Conservation (phyloP, 148 eudicot species). For the Camellia lanceoleosa region DNA sequence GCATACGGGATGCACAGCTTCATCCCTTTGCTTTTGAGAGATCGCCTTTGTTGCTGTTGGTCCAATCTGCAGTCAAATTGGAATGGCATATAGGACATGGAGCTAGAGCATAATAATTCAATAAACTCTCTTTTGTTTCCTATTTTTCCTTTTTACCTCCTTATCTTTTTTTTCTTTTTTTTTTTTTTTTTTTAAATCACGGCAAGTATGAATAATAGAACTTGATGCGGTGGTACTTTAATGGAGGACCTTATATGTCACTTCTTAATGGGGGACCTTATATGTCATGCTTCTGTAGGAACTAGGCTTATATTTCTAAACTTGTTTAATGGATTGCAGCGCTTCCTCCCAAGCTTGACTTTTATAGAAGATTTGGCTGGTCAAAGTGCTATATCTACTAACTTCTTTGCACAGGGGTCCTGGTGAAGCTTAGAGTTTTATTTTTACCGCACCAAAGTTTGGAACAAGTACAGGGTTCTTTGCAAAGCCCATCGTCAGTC, state of each 20-base stretch:
- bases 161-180: neutral
- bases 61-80: conserved; percentile 90
- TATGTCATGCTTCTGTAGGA: conserved; percentile 39
- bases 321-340: conserved; percentile 20
- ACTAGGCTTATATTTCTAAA: conserved; percentile 24
- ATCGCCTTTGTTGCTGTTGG: conserved; percentile 73
- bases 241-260: conserved; percentile 31
- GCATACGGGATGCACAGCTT: conserved; percentile 58
- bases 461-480: neutral
- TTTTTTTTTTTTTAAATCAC: conserved; percentile 1
- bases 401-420: too few relatives aligned
- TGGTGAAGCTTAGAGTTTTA: too few relatives aligned
- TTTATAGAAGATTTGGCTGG: conserved; percentile 13
- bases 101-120: conserved; percentile 54
- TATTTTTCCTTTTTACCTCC: conserved; percentile 5
- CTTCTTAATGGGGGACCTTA: conserved; percentile 27
- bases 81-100: too few relatives aligned
- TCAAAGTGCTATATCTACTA: too few relatives aligned
- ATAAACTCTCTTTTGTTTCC: conserved; percentile 21
- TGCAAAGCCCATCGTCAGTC: neutral
- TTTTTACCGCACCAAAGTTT: neutral
- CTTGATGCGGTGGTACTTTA: conserved; percentile 26
- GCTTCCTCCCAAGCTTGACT: conserved; percentile 6
- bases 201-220: conserved; percentile 22
- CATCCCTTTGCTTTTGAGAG: conserved; percentile 94